Conservation (phyloP, 2,329 filamentous ascomycete genomes). For the Calonectria hawksworthii region DNA sequence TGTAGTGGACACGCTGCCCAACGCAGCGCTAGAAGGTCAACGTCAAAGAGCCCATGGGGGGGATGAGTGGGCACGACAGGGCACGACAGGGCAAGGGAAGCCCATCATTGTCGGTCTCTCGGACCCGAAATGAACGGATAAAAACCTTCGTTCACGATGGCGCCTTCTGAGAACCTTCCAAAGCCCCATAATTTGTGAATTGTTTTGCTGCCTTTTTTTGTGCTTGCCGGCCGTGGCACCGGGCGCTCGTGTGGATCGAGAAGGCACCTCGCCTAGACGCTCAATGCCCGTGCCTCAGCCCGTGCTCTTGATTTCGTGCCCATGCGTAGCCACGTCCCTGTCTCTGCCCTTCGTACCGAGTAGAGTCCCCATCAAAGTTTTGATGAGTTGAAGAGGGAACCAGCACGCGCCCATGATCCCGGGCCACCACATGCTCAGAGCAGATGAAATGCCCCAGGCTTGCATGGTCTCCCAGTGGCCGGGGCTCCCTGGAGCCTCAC, state of each 20-base stretch:
- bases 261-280: not conserved
- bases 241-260: conserved; percentile 12
- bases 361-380: conserved; percentile 4
- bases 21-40: conserved; percentile 7
- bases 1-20: not conserved
- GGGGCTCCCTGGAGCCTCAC: conserved; percentile 9
- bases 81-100: not conserved
- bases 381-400: conserved; percentile 5
- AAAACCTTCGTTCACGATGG: not conserved
- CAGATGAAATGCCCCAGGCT: conserved; percentile 5
- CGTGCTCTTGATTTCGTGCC: not conserved
- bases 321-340: not conserved
- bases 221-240: conserved; percentile 23
- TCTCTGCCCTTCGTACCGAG: not conserved
- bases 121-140: conserved; percentile 23
- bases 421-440: not conserved
- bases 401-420: not conserved
- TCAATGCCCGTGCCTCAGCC: conserved; percentile 10
- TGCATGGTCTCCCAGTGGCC: not conserved
- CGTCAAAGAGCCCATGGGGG: conserved; percentile 11
- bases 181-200: conserved; percentile 3
- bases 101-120: conserved; percentile 7
- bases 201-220: conserved; percentile 11
- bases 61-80: not conserved
- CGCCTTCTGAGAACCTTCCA: conserved; percentile 19